Evolutionary conservation across 1,139 yeast genomes (phyloP), one percentile per base, ranked within the genome.

Genomic region (Barnettozyma hawaiiensis): DNA sequence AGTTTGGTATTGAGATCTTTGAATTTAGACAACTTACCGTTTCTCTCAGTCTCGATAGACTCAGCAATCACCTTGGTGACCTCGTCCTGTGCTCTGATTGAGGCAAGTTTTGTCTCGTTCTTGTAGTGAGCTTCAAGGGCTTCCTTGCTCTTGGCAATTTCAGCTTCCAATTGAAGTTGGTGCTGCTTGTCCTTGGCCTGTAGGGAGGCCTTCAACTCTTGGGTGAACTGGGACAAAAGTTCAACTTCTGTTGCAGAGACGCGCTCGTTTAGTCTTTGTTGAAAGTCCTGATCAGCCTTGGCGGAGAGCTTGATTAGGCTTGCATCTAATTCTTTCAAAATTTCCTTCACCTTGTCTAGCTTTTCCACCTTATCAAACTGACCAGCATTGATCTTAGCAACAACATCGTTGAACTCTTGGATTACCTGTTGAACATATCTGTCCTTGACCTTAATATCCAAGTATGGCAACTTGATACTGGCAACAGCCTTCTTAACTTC

Each of bases 41-140:
- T 71, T 64, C 97, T 82, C 69, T 92, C 98, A 26, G 67, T 58
- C 54, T 87, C 95, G 41, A 94, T 75, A 50, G 75, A 77, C 38
- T 77, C 75, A 40, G 74, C 64, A 45, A 92, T 70, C 48, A 81
- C 71, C 49, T 74, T 68, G 51, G 84, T 81, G 62, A 87, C 83
- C 57, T 80, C 79, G 54, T 80, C 75, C 46, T 89, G 78, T 55
- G 85, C 84, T 52, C 79, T 82, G 46, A 82, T 70, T 57, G 87
- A 79, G 46, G 84, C 78, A 61, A 85, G 72, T 22, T 81, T 69
- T 31, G 90, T 75, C 47, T 84, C 84, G 62, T 89, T 92, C 48
- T 80, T 81, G 35, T 92, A 90, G 48, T 87, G 85, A 44, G 80
- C 74, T 36, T 79, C 67, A 45, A 87, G 72, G n/a, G 81, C 77